Evolutionary conservation across 306 rosid genomes (phyloP).

Genomic region (Dicorynia guianensis): DNA sequence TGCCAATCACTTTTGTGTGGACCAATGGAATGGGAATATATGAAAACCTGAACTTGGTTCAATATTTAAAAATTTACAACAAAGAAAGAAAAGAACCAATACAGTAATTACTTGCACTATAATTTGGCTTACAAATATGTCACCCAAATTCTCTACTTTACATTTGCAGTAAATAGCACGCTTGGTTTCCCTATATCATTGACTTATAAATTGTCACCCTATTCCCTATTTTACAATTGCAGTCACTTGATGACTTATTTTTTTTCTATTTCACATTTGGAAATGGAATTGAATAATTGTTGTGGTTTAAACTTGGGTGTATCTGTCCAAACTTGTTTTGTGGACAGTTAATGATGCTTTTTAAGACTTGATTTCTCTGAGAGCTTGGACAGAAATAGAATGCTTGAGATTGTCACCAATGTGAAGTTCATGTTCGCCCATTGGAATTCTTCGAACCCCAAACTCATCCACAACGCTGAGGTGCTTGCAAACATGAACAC

Average conservation of each 20-base stretch:
- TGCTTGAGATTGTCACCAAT: conserved; percentile 74
- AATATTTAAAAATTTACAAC: background rate
- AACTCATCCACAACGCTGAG: conserved; percentile 68
- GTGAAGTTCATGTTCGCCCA: conserved; percentile 72
- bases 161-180: conserved; percentile 43
- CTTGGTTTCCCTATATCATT: conserved; percentile 8
- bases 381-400: conserved; percentile 54
- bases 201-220: conserved; percentile 26
- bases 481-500: conserved; percentile 77
- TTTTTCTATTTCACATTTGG: background rate
- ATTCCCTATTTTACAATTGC: conserved; percentile 45
- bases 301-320: conserved; percentile 22
- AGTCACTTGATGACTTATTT: conserved; percentile 22
- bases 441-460: conserved; percentile 85
- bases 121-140: conserved; percentile 38
- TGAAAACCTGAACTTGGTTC: conserved; percentile 23
- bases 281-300: background rate
- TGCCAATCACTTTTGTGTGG: conserved; percentile 1
- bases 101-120: conserved; percentile 19
- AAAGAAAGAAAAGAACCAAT: conserved; percentile 35
- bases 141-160: conserved; percentile 43
- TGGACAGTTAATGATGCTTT: conserved; percentile 13
- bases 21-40: conserved; percentile 4
- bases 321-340: conserved; percentile 37
- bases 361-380: conserved; percentile 41